Evolutionary conservation across 1,139 yeast species (phyloP).

Genomic region (Lodderomyces jiufengensis): DNA sequence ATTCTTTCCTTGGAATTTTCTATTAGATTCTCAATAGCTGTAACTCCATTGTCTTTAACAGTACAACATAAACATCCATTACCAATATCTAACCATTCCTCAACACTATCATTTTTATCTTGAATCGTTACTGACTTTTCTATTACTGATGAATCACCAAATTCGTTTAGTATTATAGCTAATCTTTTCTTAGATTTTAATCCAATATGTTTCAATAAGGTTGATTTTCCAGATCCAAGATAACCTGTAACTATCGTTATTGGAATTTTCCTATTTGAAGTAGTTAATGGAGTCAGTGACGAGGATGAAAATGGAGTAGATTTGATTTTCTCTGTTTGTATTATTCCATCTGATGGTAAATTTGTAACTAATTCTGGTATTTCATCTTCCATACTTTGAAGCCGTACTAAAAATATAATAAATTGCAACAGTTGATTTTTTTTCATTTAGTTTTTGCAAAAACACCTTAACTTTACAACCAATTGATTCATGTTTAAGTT

Average conservation of each 20-base stretch:
- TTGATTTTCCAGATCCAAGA: slow-evolving; percentile 92
- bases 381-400: slow-evolving; percentile 27
- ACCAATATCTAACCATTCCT: slow-evolving; percentile 95
- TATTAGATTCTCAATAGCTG: slow-evolving; percentile 87
- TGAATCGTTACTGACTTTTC: slow-evolving; percentile 82
- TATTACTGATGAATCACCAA: slow-evolving; percentile 84
- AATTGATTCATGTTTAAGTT: slow-evolving; percentile 16
- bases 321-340: slow-evolving; percentile 9
- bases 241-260: slow-evolving; percentile 93
- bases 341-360: slow-evolving; percentile 12
- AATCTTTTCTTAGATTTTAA: slow-evolving; percentile 63
- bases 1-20: slow-evolving; percentile 68
- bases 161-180: slow-evolving; percentile 89
- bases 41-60: slow-evolving; percentile 89
- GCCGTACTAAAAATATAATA: not conserved
- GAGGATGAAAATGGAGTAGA: slow-evolving; percentile 6
- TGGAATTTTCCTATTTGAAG: slow-evolving; percentile 57
- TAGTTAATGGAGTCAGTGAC: slow-evolving; percentile 8
- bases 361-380: slow-evolving; percentile 51
- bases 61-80: slow-evolving; percentile 97
- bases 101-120: slow-evolving; percentile 55
- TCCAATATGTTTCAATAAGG: slow-evolving; percentile 73
- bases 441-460: too few species aligned
- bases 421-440: not conserved
- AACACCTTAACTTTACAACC: too few species aligned